Percentiles rank a stretch among this genome's conserved stretches.
These are phyloP conservation scores for Populus pruinosa DNA, from an alignment of 345 rosid species.

Conservation along the genomic window DNA sequence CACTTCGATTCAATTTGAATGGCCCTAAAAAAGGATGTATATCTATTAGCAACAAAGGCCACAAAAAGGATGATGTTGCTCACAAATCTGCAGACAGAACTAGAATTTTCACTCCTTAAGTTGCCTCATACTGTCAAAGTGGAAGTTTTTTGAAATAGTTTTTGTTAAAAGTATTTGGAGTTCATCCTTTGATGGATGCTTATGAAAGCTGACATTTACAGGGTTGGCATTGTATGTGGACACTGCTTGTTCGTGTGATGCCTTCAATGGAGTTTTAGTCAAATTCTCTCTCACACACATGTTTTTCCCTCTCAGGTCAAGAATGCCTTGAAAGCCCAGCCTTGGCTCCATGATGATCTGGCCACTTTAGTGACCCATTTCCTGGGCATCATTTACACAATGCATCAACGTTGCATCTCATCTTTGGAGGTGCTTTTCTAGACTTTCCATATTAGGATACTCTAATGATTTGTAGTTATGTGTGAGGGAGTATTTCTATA, in stretches of 20 bases:
- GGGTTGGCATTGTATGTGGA: background rate
- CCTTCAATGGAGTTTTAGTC: background rate
- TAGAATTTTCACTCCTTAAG: background rate
- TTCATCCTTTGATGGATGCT: background rate
- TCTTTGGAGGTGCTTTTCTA: conserved; percentile 65
- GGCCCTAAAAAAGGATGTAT: no score
- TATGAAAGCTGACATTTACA: background rate
- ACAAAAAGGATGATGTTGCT: no score
- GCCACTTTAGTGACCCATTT: conserved; percentile 56
- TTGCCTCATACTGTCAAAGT: background rate
- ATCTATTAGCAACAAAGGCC: no score
- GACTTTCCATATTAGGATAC: no score
- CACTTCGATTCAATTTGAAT: background rate
- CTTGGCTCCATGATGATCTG: conserved; percentile 50
- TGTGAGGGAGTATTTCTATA: no score
- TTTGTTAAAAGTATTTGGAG: background rate
- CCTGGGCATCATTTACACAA: conserved; percentile 73
- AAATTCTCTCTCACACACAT: background rate
- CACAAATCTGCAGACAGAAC: background rate
- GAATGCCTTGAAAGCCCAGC: conserved; percentile 76
- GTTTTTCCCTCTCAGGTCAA: conserved; percentile 43
- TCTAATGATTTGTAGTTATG: no score
- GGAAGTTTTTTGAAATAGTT: background rate
- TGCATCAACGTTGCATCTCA: conserved; percentile 74
- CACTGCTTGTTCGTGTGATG: no score